Base-by-base conservation (phyloP, 208 protist genomes). In the Acanthamoeba healyi region DNA sequence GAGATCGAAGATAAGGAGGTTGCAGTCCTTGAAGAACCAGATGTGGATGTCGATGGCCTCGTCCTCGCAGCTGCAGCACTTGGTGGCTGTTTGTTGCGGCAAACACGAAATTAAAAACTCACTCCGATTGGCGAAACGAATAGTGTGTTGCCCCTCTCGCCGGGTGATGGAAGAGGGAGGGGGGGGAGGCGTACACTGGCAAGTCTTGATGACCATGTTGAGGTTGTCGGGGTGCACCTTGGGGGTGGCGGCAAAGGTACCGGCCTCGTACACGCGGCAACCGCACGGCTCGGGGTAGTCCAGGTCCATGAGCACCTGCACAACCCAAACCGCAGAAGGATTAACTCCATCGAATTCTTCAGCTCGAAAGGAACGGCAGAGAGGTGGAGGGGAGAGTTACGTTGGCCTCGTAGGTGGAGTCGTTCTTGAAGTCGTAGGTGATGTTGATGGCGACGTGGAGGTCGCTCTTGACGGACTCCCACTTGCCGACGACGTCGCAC, bases 11-110 rank as follows among this genome's bases (percentile, higher is more conserved):
- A 72, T 24, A n/a, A 72, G 34, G 63, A 72, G 2, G 63, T 32
- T 36, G 63, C 63, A 72, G 32, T 72, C 32, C 63, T 72, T 72
- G 63, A 40, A 72, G 63, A 72, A 72, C 32, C 32, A 72, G 63
- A 72, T 72, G 63, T 36, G 63, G 63, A 36, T 36, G 63, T 72
- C 63, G 32, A 72, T 19, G 34, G 63, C 26, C 63, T 38, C 63
- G 1, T 72, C 63, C 63, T 72, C 63, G 63, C 63, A 72, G 9
- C 22, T n/a, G 34, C 63, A 32, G 63, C 63, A 72, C 63, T 72
- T 72, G n/a, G 26, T 38, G 34, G 32, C 63, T 72, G 63, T 56
- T 56, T 12, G 4, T 4, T 15, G 44, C 12, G 44, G 44, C 7
- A 15, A 12, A 12, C 12, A 12, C 44, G 44, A 12, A 49, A 4